Evolutionary conservation across 257 asterid species (phyloP).

Genomic region (Ocimum tenuiflorum): DNA sequence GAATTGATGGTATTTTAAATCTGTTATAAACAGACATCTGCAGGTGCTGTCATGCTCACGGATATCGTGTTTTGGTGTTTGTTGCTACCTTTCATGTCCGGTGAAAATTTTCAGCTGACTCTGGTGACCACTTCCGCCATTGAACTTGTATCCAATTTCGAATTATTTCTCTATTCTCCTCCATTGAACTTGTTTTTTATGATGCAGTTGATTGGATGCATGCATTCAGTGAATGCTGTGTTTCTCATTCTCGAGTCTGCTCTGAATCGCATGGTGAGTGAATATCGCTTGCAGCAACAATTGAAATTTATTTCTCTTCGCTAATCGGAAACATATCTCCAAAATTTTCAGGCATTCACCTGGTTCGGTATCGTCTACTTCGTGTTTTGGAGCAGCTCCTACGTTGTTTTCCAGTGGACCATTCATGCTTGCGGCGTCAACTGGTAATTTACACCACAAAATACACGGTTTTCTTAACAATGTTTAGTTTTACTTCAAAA

Average conservation of each 20-base stretch:
- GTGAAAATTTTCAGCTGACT: constrained; percentile 61
- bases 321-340: constrained; percentile 4
- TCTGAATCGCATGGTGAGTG: constrained; percentile 62
- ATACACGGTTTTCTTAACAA: neutral
- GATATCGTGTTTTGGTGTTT: constrained; percentile 87
- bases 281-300: too few relatives aligned
- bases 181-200: too few relatives aligned
- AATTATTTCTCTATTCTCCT: too few relatives aligned
- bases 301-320: neutral
- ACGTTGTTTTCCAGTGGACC: constrained; percentile 68
- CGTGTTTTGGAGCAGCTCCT: constrained; percentile 57
- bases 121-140: constrained; percentile 41
- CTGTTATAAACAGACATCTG: constrained; percentile 60
- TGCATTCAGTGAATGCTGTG: constrained; percentile 87
- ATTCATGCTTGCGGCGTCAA: constrained; percentile 65
- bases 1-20: too few relatives aligned
- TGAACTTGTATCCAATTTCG: too few relatives aligned
- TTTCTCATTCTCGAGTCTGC: constrained; percentile 73
- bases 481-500: neutral
- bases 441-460: constrained; percentile 35
- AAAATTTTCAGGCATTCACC: constrained; percentile 51
- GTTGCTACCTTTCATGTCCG: constrained; percentile 74
- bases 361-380: constrained; percentile 70
- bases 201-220: constrained; percentile 61
- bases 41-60: constrained; percentile 80